Evolutionary conservation across 1,284 basidiomycete species (phyloP), one percentile per base, ranked within the genome.

Genomic region (Sutorius eximius): DNA sequence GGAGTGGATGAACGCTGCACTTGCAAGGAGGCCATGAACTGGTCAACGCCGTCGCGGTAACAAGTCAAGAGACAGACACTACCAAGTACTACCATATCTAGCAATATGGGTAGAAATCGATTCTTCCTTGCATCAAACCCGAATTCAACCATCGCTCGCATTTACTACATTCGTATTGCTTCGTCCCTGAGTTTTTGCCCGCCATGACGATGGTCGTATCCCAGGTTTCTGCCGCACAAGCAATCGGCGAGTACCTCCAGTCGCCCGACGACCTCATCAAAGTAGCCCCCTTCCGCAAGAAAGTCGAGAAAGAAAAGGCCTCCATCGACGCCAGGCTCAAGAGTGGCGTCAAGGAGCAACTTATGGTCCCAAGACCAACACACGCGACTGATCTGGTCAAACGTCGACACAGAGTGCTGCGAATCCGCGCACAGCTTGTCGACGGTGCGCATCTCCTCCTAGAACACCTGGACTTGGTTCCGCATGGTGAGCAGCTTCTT

Each of bases 221-320:
- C 16, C 78, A 80, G 36, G 79, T 84, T n/a, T 88, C 88, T 52
- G 89, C 89, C 34, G 86, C 89, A 0, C 89, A 91, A 68, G 86
- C 88, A 29, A 82, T 91, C 45, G 89, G 89, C 57, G 91, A 95
- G 75, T 87, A 92, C 66, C 80, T 95, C 4, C 91, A 95, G 62
- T 90, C 92, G 29, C 95, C 95, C 1, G 95, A 98, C 70, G 96
- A 98, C 74, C 86, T 98, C 46, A 78, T 87, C 66, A 98, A 98
- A 75, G 85, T 98, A 45, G 79, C 84, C 4, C 85, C 91, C 1
- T 93, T 94, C 66, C 86, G 93, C 58, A 96, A 95, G 79, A 97
- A 97, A 71, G 81, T 98, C 29, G 88, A 95, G 73, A 97, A 96
- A 74, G 96, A 99, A 75, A 96, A 97, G 73, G 86, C 93, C 0